Evolutionary conservation across 352 stramenopile genomes (phyloP).

Genomic region (Pythium scleroteichum): DNA sequence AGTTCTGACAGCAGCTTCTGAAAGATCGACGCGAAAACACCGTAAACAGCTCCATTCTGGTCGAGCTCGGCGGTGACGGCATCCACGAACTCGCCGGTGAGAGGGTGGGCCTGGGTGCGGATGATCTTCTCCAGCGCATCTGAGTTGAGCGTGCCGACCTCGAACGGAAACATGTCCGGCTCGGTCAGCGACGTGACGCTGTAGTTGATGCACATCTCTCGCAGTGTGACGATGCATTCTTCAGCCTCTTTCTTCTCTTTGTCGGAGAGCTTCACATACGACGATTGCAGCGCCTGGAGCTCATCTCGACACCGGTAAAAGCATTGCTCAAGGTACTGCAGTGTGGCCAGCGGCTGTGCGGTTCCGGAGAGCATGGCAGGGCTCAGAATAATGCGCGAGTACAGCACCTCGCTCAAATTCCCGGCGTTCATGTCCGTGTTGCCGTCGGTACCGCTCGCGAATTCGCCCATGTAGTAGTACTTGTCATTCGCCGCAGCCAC

Average conservation of each 20-base stretch:
- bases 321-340: conserved; percentile 76
- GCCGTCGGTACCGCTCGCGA: conserved; percentile 20
- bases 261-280: conserved; percentile 47
- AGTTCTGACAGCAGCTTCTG: conserved; percentile 79
- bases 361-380: conserved; percentile 47
- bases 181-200: conserved; percentile 80
- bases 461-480: conserved; percentile 47
- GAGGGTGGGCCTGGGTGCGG: conserved; percentile 48
- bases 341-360: conserved; percentile 53
- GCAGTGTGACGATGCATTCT: conserved; percentile 53
- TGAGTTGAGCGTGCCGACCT: conserved; percentile 57
- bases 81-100: conserved; percentile 64
- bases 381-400: conserved; percentile 66
- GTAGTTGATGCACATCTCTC: conserved; percentile 86
- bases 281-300: conserved; percentile 64
- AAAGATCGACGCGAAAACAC: conserved; percentile 72
- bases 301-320: conserved; percentile 77
- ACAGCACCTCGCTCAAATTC: conserved; percentile 75
- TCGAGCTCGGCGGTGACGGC: conserved; percentile 51
- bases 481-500: conserved; percentile 30
- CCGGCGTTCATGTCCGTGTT: conserved; percentile 27
- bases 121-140: conserved; percentile 77
- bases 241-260: conserved; percentile 55
- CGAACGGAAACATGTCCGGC: conserved; percentile 85
- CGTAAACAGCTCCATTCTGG: conserved; percentile 47